phyloP scores from a whole-genome alignment of 768 basidiomycete genomes.

The Arthromyces matolae region DNA sequence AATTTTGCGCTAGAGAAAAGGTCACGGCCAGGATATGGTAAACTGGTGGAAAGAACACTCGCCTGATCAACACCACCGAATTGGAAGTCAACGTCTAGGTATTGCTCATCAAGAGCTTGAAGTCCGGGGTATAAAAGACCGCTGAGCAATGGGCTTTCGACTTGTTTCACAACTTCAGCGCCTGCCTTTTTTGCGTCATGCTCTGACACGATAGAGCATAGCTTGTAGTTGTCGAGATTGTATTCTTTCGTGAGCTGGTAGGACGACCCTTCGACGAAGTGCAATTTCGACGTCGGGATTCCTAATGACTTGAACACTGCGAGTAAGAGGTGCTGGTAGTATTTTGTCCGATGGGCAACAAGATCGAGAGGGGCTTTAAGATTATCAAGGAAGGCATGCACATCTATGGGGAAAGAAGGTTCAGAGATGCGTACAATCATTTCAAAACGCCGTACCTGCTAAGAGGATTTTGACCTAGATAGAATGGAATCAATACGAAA shows the following conservation, averaged over 20 bases:
- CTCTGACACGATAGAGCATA: conserved; percentile 88
- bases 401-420: conserved; percentile 45
- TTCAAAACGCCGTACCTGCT: conserved; percentile 49
- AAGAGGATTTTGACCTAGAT: conserved; percentile 71
- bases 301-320: conserved; percentile 86
- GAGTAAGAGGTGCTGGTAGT: conserved; percentile 81
- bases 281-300: conserved; percentile 81
- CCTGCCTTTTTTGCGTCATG: conserved; percentile 98
- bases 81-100: conserved; percentile 93
- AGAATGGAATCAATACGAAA: not conserved
- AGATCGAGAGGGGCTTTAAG: conserved; percentile 93
- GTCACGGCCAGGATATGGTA: not conserved
- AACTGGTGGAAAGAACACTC: conserved; percentile 16
- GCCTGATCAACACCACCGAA: conserved; percentile 99
- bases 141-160: conserved; percentile 85
- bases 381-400: conserved; percentile 97
- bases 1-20: conserved; percentile 75
- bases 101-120: conserved; percentile 96
- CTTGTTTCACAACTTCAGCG: conserved; percentile 98
- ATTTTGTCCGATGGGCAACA: conserved; percentile 81
- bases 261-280: conserved; percentile 84
- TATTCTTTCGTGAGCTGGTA: conserved; percentile 92
- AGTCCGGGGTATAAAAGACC: conserved; percentile 94
- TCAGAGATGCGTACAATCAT: not conserved
- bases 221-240: conserved; percentile 90